Evolutionary conservation across 148 eudicot genomes (phyloP), one percentile per base, ranked within the genome.

Genomic region (Polygonum aviculare): DNA sequence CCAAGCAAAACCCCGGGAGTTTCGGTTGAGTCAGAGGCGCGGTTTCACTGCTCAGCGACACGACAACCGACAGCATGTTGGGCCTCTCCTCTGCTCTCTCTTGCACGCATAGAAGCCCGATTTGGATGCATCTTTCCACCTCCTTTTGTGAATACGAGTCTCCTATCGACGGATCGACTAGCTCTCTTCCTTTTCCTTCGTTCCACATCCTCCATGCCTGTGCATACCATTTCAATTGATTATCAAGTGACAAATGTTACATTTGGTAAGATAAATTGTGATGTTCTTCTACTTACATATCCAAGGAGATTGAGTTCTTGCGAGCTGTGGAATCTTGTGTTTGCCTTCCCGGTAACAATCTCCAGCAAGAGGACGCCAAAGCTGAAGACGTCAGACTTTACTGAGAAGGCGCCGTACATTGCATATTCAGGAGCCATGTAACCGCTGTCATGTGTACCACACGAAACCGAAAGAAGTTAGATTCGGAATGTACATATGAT

Each of bases 181-280:
- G 63, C 19, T 90, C 91, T 21, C 83, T 39, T 1, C 83, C 91
- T 41, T 83, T 90, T 2, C 89, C 93, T 81, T 94, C 93, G 73
- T 69, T 90, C 89, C 94, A 94, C 72, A 84, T 79, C 81, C 76
- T 88, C 98, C 98, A 94, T 55, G 90, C 86, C 98, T 94, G 79
- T 47, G 72, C n/a, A 57, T 18, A 63, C n/a, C 7, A 52, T 52
- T 52, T 52, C 21, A n/a, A 0, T 52, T 52, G 7, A 52, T 52
- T 52, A 63, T 31, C 2, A 1, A 9, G 15, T 4, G 41, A 1
- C 4, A 22, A 10, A 16, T 50, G 54, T 50, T 50, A 50, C 4
- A 39, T 50, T 50, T 11, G 3, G 2, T 50, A 16, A 11, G 54
- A 50, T 12, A 15, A 12, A 39, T 2, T 12, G 0, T 10, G 54